These are phyloP conservation scores for Pouteria glomerata DNA, from an alignment of 148 eudicot genomes.

Conservation along the genomic window DNA sequence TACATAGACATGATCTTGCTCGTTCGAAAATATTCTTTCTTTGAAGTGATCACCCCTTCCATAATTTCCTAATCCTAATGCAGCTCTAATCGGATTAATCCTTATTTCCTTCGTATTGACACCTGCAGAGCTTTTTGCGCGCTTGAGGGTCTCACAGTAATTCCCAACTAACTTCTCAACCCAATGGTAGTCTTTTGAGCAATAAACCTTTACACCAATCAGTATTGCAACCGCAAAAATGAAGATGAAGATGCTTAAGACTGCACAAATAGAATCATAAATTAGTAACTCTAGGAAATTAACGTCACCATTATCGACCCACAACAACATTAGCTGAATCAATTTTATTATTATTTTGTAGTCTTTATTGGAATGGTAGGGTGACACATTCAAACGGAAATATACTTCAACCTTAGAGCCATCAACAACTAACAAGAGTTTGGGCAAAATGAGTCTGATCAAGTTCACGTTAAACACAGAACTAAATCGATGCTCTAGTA, in stretches of 20 bases:
- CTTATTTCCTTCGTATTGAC: neutral
- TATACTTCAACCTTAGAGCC: too few species aligned
- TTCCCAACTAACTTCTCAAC: constrained; percentile 3
- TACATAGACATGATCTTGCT: too few species aligned
- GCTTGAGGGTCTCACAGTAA: neutral
- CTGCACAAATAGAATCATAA: constrained; percentile 14
- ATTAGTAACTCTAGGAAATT: neutral
- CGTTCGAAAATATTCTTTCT: too few species aligned
- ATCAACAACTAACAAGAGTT: neutral
- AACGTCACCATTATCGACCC: too few species aligned
- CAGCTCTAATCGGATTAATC: neutral
- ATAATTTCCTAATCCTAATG: neutral
- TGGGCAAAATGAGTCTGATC: too few species aligned
- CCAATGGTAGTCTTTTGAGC: constrained; percentile 12
- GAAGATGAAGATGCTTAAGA: constrained; percentile 2
- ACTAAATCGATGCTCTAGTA: too few species aligned
- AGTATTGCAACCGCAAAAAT: constrained; percentile 16
- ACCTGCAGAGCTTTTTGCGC: neutral
- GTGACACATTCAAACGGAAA: neutral
- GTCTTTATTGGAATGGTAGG: too few species aligned
- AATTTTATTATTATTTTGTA: too few species aligned
- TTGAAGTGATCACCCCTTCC: constrained; percentile 1
- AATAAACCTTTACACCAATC: constrained; percentile 15
- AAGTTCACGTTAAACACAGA: too few species aligned
- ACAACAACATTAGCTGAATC: too few species aligned